These are phyloP conservation scores for Beta lomatogona DNA, from an alignment of 179 eudicot genomes.

Conservation along the genomic window DNA sequence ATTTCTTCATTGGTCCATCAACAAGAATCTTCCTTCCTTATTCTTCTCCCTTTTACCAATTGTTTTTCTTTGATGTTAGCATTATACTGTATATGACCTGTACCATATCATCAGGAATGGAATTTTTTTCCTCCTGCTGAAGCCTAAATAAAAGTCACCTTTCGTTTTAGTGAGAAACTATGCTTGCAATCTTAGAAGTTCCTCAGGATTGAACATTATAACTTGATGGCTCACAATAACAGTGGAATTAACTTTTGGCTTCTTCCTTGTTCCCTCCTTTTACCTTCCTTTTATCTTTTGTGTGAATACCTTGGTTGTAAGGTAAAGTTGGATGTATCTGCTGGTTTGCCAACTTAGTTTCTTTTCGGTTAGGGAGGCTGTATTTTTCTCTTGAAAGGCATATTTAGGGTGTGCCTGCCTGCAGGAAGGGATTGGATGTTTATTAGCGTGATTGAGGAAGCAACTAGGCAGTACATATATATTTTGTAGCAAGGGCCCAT, in stretches of 20 bases:
- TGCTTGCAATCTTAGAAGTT: background rate
- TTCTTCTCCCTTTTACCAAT: background rate
- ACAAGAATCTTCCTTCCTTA: background rate
- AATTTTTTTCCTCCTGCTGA: background rate
- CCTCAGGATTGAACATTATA: background rate
- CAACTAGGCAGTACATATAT: background rate
- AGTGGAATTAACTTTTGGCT: too few species aligned
- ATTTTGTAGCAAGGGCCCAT: background rate
- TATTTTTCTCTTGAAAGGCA: background rate
- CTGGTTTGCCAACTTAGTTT: background rate
- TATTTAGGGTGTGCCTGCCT: background rate
- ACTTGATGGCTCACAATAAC: too few species aligned
- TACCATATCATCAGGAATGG: background rate
- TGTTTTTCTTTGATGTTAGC: background rate
- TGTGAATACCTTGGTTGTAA: too few species aligned
- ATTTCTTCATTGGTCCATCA: background rate
- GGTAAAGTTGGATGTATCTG: too few species aligned
- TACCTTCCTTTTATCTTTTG: too few species aligned
- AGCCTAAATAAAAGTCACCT: background rate
- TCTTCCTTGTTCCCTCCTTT: too few species aligned
- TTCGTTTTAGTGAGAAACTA: background rate
- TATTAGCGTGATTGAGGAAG: background rate
- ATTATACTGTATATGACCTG: background rate
- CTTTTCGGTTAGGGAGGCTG: background rate
- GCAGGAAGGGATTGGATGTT: background rate